A percentile compares a stretch with the other conserved stretches of the same genome.
These are phyloP conservation scores for Paspalum vaginatum DNA, from an alignment of 176 grass and related monocot species.

Conservation along the genomic window DNA sequence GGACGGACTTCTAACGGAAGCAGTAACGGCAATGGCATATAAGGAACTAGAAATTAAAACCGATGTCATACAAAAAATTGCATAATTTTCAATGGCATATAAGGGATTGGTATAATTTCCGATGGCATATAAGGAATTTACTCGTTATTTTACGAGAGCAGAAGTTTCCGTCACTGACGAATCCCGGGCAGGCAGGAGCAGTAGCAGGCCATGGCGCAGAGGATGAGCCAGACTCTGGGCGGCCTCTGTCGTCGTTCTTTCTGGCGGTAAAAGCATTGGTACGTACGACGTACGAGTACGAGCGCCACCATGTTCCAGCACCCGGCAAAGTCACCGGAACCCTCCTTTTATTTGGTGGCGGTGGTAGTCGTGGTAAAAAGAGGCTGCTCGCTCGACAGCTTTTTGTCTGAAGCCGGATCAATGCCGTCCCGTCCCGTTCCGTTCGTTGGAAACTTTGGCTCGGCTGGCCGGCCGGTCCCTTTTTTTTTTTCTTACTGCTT, in stretches of 20 bases:
- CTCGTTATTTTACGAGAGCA: too few species aligned
- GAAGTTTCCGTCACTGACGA: background rate
- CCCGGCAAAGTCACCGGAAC: constrained; percentile 29
- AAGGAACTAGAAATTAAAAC: too few species aligned
- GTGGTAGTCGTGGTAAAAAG: too few species aligned
- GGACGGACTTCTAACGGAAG: too few species aligned
- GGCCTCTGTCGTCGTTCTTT: background rate
- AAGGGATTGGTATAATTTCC: too few species aligned
- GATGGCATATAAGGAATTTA: too few species aligned
- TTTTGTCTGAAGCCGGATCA: constrained; percentile 37
- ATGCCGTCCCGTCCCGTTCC: constrained; percentile 2
- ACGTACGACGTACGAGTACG: background rate
- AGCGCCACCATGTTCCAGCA: background rate
- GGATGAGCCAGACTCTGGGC: too few species aligned
- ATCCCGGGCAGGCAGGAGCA: background rate
- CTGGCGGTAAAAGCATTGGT: background rate
- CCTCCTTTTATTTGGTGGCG: background rate
- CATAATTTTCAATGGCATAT: too few species aligned
- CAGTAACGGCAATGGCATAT: too few species aligned
- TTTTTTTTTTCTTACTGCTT: constrained; percentile 1
- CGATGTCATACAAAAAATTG: too few species aligned
- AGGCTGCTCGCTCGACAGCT: background rate
- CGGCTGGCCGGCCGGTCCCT: background rate
- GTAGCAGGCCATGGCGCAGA: background rate
- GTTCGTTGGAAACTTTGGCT: constrained; percentile 9